Percentiles rank a stretch among this genome's conserved stretches.
phyloP scores from a whole-genome alignment of 495 filamentous ascomycete genomes.

The Aspergillus funiculosus region DNA sequence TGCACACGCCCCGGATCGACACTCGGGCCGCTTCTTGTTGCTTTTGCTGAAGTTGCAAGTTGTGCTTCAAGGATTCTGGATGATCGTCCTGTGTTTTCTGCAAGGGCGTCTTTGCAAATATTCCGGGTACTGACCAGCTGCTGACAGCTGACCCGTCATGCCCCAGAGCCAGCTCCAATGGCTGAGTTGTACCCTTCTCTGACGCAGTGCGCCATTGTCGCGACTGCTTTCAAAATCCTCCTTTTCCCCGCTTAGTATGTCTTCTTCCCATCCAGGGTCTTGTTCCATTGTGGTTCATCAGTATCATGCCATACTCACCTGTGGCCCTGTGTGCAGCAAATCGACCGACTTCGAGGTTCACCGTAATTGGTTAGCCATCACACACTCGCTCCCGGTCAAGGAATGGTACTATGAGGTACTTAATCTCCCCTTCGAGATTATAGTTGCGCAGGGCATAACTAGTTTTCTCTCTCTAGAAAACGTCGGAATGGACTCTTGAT shows the following conservation, averaged over 20 bases:
- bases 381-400: constrained; percentile 76
- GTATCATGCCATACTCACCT: too few relatives aligned
- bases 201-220: constrained; percentile 78
- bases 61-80: not conserved
- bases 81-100: not conserved
- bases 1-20: constrained; percentile 15
- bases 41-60: not conserved
- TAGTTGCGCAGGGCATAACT: not conserved
- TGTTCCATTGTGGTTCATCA: too few relatives aligned
- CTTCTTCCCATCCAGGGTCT: not conserved
- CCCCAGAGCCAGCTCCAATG: constrained; percentile 48
- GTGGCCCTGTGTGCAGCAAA: constrained; percentile 61
- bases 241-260: constrained; percentile 95
- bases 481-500: constrained; percentile 97
- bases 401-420: constrained; percentile 90
- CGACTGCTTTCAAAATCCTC: constrained; percentile 86
- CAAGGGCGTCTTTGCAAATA: not conserved
- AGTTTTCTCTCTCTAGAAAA: constrained; percentile 49
- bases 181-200: constrained; percentile 77
- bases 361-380: constrained; percentile 95
- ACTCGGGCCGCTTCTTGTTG: not conserved
- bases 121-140: not conserved
- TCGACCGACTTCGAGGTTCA: constrained; percentile 99
- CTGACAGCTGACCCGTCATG: constrained; percentile 21
- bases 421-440: not conserved